Evolutionary conservation across 352 stramenopile genomes (phyloP).

Genomic region (Phytophthora fragariaefolia): DNA sequence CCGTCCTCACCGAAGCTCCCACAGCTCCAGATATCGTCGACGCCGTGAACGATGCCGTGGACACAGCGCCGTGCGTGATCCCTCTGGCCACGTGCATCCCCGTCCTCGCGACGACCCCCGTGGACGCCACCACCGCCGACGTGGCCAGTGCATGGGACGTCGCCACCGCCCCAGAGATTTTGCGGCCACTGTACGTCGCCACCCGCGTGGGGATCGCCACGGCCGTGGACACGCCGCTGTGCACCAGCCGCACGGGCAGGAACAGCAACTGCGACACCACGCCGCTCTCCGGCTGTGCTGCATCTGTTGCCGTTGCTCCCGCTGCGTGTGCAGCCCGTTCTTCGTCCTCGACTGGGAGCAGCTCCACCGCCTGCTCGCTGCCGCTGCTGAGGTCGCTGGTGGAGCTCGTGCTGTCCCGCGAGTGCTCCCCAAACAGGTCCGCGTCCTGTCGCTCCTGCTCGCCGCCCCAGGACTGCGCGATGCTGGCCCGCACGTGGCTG

Average conservation of each 20-base stretch:
- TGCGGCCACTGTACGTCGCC: constrained; percentile 60
- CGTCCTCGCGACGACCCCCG: constrained; percentile 53
- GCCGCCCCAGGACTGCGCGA: constrained; percentile 36
- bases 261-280: constrained; percentile 65
- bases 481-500: constrained; percentile 52
- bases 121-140: constrained; percentile 63
- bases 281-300: constrained; percentile 18
- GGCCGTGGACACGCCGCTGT: constrained; percentile 63
- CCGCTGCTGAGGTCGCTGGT: constrained; percentile 28
- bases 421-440: constrained; percentile 64
- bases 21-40: constrained; percentile 57
- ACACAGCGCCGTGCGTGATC: constrained; percentile 57
- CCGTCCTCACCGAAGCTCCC: constrained; percentile 58
- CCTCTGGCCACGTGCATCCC: constrained; percentile 60
- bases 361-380: constrained; percentile 26
- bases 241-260: constrained; percentile 63
- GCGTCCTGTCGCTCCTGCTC: constrained; percentile 11
- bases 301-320: not conserved
- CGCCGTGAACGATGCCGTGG: constrained; percentile 62
- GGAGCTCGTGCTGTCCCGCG: constrained; percentile 22
- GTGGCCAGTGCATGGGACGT: constrained; percentile 67
- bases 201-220: constrained; percentile 57
- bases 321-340: too few relatives aligned
- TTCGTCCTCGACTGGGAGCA: constrained; percentile 19
- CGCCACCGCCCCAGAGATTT: constrained; percentile 62